These are phyloP conservation scores for Thymus mandschuricus DNA, from an alignment of 257 asterid genomes.

Conservation along the genomic window DNA sequence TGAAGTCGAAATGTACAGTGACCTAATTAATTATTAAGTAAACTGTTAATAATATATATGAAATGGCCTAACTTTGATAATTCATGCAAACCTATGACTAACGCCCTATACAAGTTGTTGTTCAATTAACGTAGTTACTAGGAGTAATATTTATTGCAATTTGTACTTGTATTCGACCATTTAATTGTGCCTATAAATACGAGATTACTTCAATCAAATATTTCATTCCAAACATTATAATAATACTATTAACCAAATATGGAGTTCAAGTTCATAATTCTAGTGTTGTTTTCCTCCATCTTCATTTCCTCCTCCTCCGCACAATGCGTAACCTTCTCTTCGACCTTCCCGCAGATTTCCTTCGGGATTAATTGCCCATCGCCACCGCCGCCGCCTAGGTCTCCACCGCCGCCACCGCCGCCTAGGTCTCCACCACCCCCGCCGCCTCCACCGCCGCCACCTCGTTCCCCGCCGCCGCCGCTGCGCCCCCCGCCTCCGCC, in stretches of 20 bases:
- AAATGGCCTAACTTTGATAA: neutral
- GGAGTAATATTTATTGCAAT: neutral
- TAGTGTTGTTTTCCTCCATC: neutral
- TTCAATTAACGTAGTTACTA: neutral
- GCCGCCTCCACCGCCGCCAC: neutral
- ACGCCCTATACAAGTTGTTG: too few species aligned
- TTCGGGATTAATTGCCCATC: neutral
- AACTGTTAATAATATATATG: neutral
- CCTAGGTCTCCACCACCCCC: neutral
- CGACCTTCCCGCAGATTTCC: neutral
- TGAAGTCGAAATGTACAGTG: neutral
- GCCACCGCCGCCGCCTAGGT: neutral
- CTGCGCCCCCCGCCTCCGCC: too few species aligned
- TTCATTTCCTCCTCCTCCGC: neutral
- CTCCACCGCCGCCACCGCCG: neutral
- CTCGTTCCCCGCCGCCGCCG: neutral
- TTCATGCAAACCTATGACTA: neutral
- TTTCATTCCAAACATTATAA: neutral
- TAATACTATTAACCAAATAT: neutral
- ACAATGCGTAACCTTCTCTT: neutral
- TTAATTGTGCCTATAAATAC: neutral
- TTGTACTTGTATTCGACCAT: too few species aligned
- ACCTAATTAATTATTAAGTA: neutral
- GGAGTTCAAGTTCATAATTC: neutral
- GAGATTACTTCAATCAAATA: neutral